Conservation (phyloP, 257 asterid species). For the Osmanthus fragrans region DNA sequence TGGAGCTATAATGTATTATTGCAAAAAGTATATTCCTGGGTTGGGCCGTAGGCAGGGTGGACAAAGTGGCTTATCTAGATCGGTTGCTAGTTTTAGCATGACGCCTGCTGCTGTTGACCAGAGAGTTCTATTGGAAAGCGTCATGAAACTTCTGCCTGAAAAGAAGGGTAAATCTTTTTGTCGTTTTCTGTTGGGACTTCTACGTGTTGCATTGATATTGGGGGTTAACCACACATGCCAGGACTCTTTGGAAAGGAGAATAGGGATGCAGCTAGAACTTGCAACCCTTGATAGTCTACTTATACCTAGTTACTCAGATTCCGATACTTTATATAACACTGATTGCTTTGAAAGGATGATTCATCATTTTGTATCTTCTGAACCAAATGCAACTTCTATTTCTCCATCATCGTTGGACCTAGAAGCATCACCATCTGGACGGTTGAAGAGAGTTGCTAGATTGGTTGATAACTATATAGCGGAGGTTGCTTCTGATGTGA, state of each 20-base stretch:
- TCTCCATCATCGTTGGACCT: slow-evolving; percentile 55
- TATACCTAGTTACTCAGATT: slow-evolving; percentile 83
- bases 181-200: slow-evolving; percentile 75
- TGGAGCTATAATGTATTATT: slow-evolving; percentile 78
- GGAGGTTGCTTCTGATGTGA: slow-evolving; percentile 93
- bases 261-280: slow-evolving; percentile 74
- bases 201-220: slow-evolving; percentile 79
- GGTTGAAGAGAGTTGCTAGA: slow-evolving; percentile 71
- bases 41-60: slow-evolving; percentile 79
- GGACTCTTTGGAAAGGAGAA: slow-evolving; percentile 68
- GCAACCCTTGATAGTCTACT: slow-evolving; percentile 75
- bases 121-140: slow-evolving; percentile 64
- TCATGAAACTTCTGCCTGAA: slow-evolving; percentile 65
- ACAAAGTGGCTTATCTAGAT: slow-evolving; percentile 52
- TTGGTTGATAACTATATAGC: slow-evolving; percentile 81
- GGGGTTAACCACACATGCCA: slow-evolving; percentile 59
- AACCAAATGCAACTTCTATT: slow-evolving; percentile 37
- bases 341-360: slow-evolving; percentile 81
- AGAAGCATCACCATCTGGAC: slow-evolving; percentile 57
- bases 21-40: slow-evolving; percentile 85
- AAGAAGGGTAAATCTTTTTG: slow-evolving; percentile 80
- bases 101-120: slow-evolving; percentile 78
- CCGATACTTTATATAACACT: slow-evolving; percentile 78
- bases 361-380: slow-evolving; percentile 63
- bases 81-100: slow-evolving; percentile 86